These are phyloP conservation scores for Podospora didyma DNA, from an alignment of 495 filamentous ascomycete species.

Conservation along the genomic window DNA sequence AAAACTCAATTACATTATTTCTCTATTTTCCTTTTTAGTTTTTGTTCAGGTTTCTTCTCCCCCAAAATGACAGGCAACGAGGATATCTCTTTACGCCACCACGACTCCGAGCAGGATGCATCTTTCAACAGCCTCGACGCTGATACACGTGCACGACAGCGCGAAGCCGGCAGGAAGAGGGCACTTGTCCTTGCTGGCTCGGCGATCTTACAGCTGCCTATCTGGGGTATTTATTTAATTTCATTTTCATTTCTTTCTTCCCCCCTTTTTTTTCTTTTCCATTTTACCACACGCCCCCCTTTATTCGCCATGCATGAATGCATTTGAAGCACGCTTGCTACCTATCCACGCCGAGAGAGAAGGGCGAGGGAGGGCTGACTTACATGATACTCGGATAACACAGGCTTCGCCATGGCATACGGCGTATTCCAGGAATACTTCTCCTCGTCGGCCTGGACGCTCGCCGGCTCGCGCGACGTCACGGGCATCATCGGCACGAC, in stretches of 20 bases:
- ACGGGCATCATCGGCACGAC: slow-evolving; percentile 3
- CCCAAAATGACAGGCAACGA: too few relatives aligned
- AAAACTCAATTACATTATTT: too few relatives aligned
- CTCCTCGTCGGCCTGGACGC: not conserved
- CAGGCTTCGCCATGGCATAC: slow-evolving; percentile 4
- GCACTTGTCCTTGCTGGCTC: not conserved
- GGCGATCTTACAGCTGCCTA: slow-evolving; percentile 3
- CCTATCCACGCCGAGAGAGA: too few relatives aligned
- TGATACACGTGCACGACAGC: not conserved
- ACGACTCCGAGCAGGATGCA: not conserved
- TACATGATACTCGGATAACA: not conserved
- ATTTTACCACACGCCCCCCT: too few relatives aligned
- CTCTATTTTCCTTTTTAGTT: too few relatives aligned
- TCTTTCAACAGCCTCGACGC: not conserved
- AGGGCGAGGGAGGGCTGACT: not conserved
- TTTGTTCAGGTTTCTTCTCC: too few relatives aligned
- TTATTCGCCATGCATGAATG: too few relatives aligned
- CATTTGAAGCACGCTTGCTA: too few relatives aligned
- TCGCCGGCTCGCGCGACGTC: not conserved
- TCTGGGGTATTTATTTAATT: not conserved
- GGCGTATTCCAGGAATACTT: slow-evolving; percentile 6
- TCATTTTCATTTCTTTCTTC: too few relatives aligned
- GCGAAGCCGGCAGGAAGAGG: not conserved
- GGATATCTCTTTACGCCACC: too few relatives aligned
- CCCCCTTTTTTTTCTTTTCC: too few relatives aligned